Conservation (phyloP, 176 grass and related monocot genomes). For the Oryza officinalis region DNA sequence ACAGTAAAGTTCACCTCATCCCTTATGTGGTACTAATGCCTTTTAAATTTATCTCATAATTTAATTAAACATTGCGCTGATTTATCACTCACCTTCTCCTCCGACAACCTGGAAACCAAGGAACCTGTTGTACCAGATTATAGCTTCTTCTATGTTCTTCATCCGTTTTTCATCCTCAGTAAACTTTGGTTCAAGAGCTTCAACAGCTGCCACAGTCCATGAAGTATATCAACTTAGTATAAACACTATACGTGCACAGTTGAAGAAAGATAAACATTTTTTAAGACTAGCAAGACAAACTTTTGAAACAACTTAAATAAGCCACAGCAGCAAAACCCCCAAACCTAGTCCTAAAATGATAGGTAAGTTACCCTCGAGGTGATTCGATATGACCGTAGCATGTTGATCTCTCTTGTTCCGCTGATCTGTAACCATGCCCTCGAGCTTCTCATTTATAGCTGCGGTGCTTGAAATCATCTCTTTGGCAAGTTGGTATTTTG, state of each 20-base stretch:
- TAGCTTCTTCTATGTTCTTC: slow-evolving; percentile 39
- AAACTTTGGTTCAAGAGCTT: slow-evolving; percentile 47
- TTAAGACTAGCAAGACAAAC: not conserved
- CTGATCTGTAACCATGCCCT: slow-evolving; percentile 12
- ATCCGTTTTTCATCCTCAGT: slow-evolving; percentile 11
- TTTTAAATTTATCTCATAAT: not conserved
- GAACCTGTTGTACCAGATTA: slow-evolving; percentile 55
- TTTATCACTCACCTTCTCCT: slow-evolving; percentile 38
- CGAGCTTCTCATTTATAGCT: slow-evolving; percentile 38
- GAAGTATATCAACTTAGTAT: slow-evolving; percentile 7
- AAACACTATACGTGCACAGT: not conserved
- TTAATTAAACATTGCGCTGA: not conserved
- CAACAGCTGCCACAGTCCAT: slow-evolving; percentile 32
- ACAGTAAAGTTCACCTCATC: not conserved
- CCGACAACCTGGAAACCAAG: slow-evolving; percentile 54
- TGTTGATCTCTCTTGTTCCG: slow-evolving; percentile 32
- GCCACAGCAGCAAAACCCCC: not conserved
- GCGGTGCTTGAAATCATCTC: slow-evolving; percentile 33
- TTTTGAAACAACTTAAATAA: not conserved
- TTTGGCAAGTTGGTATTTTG: not conserved
- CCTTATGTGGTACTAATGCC: not conserved
- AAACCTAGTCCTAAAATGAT: not conserved
- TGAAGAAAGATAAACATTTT: slow-evolving; percentile 8
- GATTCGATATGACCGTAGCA: slow-evolving; percentile 36
- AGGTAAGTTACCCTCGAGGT: slow-evolving; percentile 41